Evolutionary conservation across 371 early-diverging fungal genomes (phyloP).

Genomic region (Sanchytrium tribonematis): DNA sequence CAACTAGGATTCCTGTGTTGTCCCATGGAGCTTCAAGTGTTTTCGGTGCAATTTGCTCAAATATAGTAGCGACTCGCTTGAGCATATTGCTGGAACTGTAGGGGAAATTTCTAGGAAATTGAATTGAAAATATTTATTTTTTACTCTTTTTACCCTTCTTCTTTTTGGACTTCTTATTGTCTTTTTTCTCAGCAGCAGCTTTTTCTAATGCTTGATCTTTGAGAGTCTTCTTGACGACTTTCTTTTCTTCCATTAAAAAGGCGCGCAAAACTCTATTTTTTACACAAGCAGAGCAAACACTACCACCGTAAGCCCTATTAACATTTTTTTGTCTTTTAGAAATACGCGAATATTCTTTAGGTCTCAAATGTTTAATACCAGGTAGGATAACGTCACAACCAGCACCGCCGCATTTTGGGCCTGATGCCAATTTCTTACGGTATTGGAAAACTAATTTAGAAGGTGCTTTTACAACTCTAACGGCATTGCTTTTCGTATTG

Average conservation of each 20-base stretch:
- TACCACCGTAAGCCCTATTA: slow-evolving; percentile 86
- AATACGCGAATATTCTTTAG: slow-evolving; percentile 56
- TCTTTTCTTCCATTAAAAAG: slow-evolving; percentile 96
- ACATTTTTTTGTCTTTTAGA: slow-evolving; percentile 78
- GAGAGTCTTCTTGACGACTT: slow-evolving; percentile 92
- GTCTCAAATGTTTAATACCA: slow-evolving; percentile 67
- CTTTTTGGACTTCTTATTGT: not conserved
- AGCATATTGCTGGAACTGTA: not conserved
- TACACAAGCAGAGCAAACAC: slow-evolving; percentile 72
- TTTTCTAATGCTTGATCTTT: slow-evolving; percentile 31
- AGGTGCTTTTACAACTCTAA: slow-evolving; percentile 82
- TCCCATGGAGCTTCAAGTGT: slow-evolving; percentile 9
- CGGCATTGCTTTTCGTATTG: slow-evolving; percentile 95
- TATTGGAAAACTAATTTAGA: slow-evolving; percentile 45
- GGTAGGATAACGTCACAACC: slow-evolving; percentile 32
- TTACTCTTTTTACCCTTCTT: not conserved
- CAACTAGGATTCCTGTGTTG: slow-evolving; percentile 11
- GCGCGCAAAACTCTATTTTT: slow-evolving; percentile 75
- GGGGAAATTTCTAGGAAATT: not conserved
- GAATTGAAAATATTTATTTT: too few relatives aligned
- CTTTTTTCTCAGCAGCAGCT: not conserved
- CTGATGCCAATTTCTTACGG: slow-evolving; percentile 69
- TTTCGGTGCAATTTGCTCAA: not conserved
- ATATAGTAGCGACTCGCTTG: not conserved
- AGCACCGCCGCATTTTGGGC: slow-evolving; percentile 90